Evolutionary conservation across 805 yeast genomes (phyloP), one percentile per base, ranked within the genome.

Genomic region (Kazachstania kunashirensis): DNA sequence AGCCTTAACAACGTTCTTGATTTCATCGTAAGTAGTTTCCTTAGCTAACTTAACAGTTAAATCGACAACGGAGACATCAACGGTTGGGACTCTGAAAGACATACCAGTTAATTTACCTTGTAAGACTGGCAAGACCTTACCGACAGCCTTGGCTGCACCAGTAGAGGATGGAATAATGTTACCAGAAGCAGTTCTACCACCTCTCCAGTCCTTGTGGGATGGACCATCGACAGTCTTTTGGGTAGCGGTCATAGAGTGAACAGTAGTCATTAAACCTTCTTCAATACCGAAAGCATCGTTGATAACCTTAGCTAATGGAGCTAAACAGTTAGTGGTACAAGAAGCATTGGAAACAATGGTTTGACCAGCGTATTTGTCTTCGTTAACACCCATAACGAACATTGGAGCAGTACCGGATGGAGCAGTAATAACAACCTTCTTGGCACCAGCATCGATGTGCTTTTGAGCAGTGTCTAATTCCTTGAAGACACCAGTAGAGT

Each of bases 121-220:
- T 58, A 77, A 70, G 58, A 69, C 77, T 52, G 83, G 83, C 50
- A 77, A 74, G 57, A 76, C 82, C 66, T 73, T 75, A 66, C 81
- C 82, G 52, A 77, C 83, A 51, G 81, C 81, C 71, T 77, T 77
- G 46, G 83, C 83, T 51, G 83, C 83, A 71, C 83, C 83, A 38
- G 83, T 77, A 49, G 82, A 74, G 40, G 82, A 76, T 64, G 83
- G 83, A 55, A 77, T 77, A 60, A 77, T 76, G 75, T 77, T 76
- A 57, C 77, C 81, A 45, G 80, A 73, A 57, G 83, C 83, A 53
- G 82, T 74, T 70, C 83, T 72, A 63, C 82, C 83, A 68, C 82
- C 82, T 73, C 83, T 75, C 83, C 83, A 76, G 68, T 76, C 83
- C 68, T 77, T 77, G 68, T 74, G 79, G 61, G 83, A 76, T 59